phyloP scores from a whole-genome alignment of 352 stramenopile species.

The Globisporangium echinulatum region DNA sequence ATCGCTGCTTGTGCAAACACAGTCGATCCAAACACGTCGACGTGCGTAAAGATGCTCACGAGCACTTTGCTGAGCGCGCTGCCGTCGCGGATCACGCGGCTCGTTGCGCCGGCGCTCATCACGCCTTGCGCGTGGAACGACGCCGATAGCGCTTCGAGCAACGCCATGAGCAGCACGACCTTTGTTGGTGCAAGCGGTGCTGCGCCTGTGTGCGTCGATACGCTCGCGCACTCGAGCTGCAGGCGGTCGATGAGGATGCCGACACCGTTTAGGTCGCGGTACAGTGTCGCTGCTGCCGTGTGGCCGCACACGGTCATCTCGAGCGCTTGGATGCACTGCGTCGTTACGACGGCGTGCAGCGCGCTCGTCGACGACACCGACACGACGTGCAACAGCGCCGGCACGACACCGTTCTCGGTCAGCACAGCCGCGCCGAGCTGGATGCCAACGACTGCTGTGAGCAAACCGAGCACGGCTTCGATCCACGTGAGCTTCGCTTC shows the following conservation, averaged over 20 bases:
- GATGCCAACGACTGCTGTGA: constrained; percentile 70
- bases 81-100: constrained; percentile 81
- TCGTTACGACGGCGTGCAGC: constrained; percentile 69
- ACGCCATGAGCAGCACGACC: constrained; percentile 51
- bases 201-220: constrained; percentile 10
- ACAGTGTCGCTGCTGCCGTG: constrained; percentile 57
- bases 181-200: constrained; percentile 39
- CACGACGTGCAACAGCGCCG: constrained; percentile 70
- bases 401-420: constrained; percentile 81
- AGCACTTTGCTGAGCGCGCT: constrained; percentile 87
- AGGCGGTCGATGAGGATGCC: constrained; percentile 79
- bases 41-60: constrained; percentile 85
- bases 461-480: constrained; percentile 66
- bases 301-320: constrained; percentile 81
- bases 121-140: constrained; percentile 85
- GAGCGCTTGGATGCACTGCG: constrained; percentile 73
- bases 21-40: constrained; percentile 90
- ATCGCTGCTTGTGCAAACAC: constrained; percentile 89
- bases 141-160: constrained; percentile 75
- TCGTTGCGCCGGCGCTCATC: constrained; percentile 83
- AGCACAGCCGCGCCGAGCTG: constrained; percentile 68
- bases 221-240: constrained; percentile 39
- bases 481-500: constrained; percentile 72
- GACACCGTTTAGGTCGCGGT: constrained; percentile 81
- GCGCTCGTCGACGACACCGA: constrained; percentile 44